These are phyloP conservation scores for Baorangia bicolor DNA, from an alignment of 768 basidiomycete species.

Conservation along the genomic window DNA sequence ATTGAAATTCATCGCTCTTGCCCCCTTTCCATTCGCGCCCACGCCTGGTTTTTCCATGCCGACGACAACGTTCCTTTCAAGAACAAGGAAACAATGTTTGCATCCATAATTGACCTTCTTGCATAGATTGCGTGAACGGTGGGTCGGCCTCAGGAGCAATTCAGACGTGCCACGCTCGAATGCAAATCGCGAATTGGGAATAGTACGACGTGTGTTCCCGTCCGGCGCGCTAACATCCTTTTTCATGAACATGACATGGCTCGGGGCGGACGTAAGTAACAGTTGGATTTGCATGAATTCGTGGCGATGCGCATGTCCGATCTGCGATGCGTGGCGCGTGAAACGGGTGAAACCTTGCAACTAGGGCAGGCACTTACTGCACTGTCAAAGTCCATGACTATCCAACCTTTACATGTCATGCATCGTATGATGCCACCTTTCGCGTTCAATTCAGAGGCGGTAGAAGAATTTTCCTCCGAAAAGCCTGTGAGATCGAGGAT, in stretches of 20 bases:
- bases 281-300: slow-evolving; percentile 46
- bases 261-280: background rate
- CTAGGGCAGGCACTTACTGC: slow-evolving; percentile 39
- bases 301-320: slow-evolving; percentile 66
- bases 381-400: slow-evolving; percentile 47
- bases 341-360: background rate
- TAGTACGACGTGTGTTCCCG: accelerated
- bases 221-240: too few relatives aligned
- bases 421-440: slow-evolving; percentile 43
- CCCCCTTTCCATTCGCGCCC: background rate
- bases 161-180: slow-evolving; percentile 28
- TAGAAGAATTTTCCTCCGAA: slow-evolving; percentile 32
- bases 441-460: slow-evolving; percentile 17
- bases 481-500: slow-evolving; percentile 34
- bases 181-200: background rate
- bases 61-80: background rate
- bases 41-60: background rate
- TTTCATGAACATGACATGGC: background rate
- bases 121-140: slow-evolving; percentile 29
- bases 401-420: slow-evolving; percentile 45
- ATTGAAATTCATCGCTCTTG: slow-evolving; percentile 46
- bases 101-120: slow-evolving; percentile 48
- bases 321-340: slow-evolving; percentile 34
- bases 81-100: slow-evolving; percentile 43
- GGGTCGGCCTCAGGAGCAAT: slow-evolving; percentile 17